A percentile compares a stretch with the other conserved stretches of the same genome.
Evolutionary conservation across 2,329 filamentous ascomycete species (phyloP).

Genomic region (Sporothrix schenckii): DNA sequence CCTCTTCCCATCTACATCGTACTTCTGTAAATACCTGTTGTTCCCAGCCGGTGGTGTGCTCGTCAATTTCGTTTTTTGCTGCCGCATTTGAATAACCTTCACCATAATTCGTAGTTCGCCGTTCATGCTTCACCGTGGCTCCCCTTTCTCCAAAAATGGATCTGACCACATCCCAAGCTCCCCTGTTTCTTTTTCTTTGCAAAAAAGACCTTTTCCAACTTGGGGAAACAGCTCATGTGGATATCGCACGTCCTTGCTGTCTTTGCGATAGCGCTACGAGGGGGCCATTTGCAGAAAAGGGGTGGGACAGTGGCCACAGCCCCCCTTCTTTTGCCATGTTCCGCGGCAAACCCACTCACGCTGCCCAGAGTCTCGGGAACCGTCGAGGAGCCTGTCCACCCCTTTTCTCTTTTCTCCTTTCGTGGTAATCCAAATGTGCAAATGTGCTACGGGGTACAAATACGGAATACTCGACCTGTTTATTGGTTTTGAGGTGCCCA

Average conservation of each 20-base stretch:
- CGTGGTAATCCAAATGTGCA: background rate
- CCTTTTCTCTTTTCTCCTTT: background rate
- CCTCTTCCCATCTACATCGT: background rate
- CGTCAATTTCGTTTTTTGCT: background rate
- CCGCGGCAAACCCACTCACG: constrained; percentile 31
- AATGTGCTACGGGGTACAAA: background rate
- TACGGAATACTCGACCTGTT: background rate
- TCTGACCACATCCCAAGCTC: background rate
- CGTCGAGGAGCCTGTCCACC: constrained; percentile 19
- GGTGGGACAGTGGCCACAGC: background rate
- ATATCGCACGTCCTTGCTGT: constrained; percentile 23
- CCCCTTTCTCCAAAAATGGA: constrained; percentile 7
- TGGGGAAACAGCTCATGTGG: constrained; percentile 36
- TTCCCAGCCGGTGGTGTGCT: background rate
- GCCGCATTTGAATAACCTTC: background rate
- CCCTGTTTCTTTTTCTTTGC: background rate
- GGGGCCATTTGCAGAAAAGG: background rate
- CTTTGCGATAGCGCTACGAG: constrained; percentile 21
- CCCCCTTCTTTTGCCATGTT: background rate
- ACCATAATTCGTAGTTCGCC: background rate
- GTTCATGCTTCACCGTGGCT: background rate
- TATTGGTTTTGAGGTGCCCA: background rate
- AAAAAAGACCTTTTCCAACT: constrained; percentile 27
- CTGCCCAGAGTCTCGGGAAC: constrained; percentile 30
- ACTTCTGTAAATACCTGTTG: background rate